Evolutionary conservation across 176 grass and related monocot genomes (phyloP).

Genomic region (Tillandsia fasciculata): DNA sequence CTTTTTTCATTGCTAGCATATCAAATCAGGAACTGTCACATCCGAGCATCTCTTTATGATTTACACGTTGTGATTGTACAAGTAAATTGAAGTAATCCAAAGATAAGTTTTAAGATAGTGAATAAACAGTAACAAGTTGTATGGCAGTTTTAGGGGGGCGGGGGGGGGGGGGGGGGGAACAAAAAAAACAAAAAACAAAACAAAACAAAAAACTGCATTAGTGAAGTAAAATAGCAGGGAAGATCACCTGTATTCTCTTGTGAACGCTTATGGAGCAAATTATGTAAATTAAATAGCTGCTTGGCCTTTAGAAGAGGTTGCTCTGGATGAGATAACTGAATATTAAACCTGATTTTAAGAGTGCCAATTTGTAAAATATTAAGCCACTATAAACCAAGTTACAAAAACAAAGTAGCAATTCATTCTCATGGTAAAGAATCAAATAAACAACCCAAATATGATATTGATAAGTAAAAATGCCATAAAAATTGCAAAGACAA

Average conservation of each 20-base stretch:
- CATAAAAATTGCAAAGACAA: background rate
- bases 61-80: background rate
- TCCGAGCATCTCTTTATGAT: background rate
- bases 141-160: no score
- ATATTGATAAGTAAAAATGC: background rate
- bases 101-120: background rate
- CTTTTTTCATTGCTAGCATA: background rate
- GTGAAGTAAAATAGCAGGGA: conserved; percentile 4
- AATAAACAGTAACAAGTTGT: background rate
- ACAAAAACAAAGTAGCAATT: background rate
- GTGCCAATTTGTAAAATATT: background rate
- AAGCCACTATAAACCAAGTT: background rate
- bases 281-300: conserved; percentile 56
- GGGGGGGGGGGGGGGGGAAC: no score
- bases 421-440: background rate
- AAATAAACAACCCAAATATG: background rate
- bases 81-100: background rate
- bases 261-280: conserved; percentile 72
- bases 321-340: conserved; percentile 56
- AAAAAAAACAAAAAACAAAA: background rate
- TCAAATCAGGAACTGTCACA: background rate
- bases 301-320: conserved; percentile 83
- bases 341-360: conserved; percentile 45
- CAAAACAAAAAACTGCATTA: background rate
- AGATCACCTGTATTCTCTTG: conserved; percentile 57